phyloP scores from a whole-genome alignment of 352 stramenopile species.

The Poterioochromonas sp. region DNA sequence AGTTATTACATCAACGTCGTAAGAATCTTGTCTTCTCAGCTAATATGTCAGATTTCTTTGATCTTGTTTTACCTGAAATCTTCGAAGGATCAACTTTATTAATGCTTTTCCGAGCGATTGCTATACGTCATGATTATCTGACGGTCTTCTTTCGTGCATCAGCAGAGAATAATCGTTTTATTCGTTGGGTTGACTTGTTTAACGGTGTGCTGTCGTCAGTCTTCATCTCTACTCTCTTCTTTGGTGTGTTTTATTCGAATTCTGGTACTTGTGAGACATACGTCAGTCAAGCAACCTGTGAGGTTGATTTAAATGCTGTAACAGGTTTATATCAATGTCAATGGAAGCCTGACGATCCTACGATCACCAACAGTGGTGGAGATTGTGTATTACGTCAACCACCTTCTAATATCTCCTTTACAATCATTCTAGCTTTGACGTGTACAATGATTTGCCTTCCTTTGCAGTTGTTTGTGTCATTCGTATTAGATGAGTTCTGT shows the following conservation, averaged over 20 bases:
- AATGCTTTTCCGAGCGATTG: too few species aligned
- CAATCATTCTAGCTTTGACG: not conserved
- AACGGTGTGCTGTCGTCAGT: not conserved
- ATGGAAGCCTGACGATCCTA: not conserved
- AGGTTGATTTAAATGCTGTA: not conserved
- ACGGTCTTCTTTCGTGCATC: not conserved
- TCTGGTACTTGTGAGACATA: not conserved
- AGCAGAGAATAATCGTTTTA: not conserved
- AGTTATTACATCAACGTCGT: not conserved
- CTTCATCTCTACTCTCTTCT: constrained; percentile 26
- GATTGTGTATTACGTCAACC: not conserved
- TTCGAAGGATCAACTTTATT: too few species aligned
- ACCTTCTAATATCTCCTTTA: not conserved
- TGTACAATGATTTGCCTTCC: not conserved
- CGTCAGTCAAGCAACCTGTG: not conserved
- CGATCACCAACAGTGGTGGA: too few species aligned
- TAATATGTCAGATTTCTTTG: too few species aligned
- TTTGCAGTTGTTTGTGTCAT: not conserved
- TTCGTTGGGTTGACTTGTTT: not conserved
- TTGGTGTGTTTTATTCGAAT: constrained; percentile 4
- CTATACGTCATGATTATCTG: constrained; percentile 3
- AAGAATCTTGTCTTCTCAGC: too few species aligned
- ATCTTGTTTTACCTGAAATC: not conserved
- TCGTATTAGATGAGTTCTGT: not conserved
- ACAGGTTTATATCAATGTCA: not conserved